These are phyloP conservation scores for Gyrodon lividus DNA, from an alignment of 768 basidiomycete species.

Conservation along the genomic window DNA sequence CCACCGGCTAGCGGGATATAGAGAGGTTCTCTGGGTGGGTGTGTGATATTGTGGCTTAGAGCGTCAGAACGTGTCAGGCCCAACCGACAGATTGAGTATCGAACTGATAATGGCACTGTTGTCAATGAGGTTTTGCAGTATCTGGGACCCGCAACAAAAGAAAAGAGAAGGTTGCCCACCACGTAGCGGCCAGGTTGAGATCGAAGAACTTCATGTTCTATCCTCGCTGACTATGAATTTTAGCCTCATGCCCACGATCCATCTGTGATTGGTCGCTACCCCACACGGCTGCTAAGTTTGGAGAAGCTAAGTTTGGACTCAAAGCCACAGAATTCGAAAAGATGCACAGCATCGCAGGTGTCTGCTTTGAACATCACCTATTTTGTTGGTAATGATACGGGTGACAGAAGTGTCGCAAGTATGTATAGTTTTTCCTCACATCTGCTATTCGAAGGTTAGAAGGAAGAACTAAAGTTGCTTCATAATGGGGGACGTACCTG, in stretches of 20 bases:
- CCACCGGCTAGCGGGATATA: background rate
- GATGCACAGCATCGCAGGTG: background rate
- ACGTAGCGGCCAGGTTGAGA: background rate
- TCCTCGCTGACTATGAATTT: background rate
- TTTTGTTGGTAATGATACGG: background rate
- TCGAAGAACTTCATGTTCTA: background rate
- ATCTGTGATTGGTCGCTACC: background rate
- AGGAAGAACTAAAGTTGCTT: too few relatives aligned
- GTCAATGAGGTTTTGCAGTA: background rate
- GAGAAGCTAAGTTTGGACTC: background rate
- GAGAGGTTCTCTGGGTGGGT: background rate
- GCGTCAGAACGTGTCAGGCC: background rate
- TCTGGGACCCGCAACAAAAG: slow-evolving; percentile 5
- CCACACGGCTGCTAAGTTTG: background rate
- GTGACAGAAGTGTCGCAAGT: background rate
- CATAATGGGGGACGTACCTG: too few relatives aligned
- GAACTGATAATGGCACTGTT: background rate
- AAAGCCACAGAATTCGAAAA: background rate
- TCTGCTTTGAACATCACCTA: too few relatives aligned
- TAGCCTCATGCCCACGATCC: background rate
- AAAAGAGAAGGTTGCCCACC: background rate
- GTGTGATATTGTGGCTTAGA: background rate
- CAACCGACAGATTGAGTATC: too few relatives aligned
- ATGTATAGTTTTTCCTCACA: background rate
- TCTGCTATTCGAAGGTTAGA: background rate